Base-by-base conservation (phyloP, 2,329 filamentous ascomycete species). In the Phaeosphaeriaceae sp. region DNA sequence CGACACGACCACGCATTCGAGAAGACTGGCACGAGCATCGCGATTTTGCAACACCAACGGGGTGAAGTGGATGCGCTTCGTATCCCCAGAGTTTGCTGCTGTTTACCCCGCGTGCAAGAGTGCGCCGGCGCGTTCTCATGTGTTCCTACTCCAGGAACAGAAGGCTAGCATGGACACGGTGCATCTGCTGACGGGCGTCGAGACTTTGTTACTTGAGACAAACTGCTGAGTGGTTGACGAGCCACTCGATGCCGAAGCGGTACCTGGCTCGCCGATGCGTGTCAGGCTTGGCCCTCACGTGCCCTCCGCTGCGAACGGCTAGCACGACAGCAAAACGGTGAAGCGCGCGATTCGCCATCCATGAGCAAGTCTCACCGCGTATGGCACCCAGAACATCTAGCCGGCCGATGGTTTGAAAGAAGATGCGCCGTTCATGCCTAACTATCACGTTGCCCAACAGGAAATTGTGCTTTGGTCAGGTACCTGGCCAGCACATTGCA, bases 251-350 rank as follows among this genome's bases (percentile, higher is more conserved):
- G 65, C 71, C 67, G 59, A 70, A 73, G 66, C 60, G 55, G 70
- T 64, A 61, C 60, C 61, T 67, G 62, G 35, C 67, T 48, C 67
- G 59, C 72, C 72, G 72, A 74, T 71, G 71, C 70, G 64, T 66
- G 69, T 71, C 61, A 68, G 59, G 64, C 68, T 63, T 66, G 64
- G 66, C 71, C 56, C 65, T 71, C 72, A 72, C 71, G 69, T 69
- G 61, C 67, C 53, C 51, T 24, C 21, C 4, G 19, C 55, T 54
- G 48, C 54, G 64, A 54, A 51, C 56, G 52, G 17, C 54, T 61
- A 52, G 48, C n/a, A 44, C 32, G 21, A 24, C 24, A 51, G 24
- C 2, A 30, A 48, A 48, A 40, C 60, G 62, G 64, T 60, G 57
- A 59, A 55, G 51, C 43, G 58, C 50, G 63, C 61, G 52, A 65